A percentile compares a stretch with the other conserved stretches of the same genome.
Evolutionary conservation across 208 protist genomes (phyloP).

Genomic region (Leptomonas seymouri): DNA sequence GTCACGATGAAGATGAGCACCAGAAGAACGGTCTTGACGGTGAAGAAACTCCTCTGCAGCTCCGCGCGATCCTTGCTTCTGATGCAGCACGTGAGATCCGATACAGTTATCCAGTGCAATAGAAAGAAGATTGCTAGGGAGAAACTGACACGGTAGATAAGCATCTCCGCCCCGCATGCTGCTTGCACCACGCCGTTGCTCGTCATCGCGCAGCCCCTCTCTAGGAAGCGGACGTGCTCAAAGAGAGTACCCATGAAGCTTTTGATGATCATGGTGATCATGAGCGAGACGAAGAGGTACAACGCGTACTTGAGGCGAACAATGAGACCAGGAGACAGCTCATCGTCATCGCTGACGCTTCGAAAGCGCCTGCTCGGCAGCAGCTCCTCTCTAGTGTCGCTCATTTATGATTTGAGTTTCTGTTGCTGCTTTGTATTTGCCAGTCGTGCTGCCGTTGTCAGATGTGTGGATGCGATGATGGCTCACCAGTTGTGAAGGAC

Average conservation of each 20-base stretch:
- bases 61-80: slow-evolving; percentile 63
- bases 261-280: slow-evolving; percentile 65
- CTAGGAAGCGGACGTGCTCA: slow-evolving; percentile 52
- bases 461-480: too few relatives aligned
- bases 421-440: not conserved
- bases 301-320: slow-evolving; percentile 79
- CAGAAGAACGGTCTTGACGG: slow-evolving; percentile 73
- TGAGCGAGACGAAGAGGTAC: slow-evolving; percentile 80
- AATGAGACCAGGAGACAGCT: slow-evolving; percentile 60
- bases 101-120: slow-evolving; percentile 83
- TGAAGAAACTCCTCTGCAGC: slow-evolving; percentile 85
- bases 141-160: slow-evolving; percentile 90
- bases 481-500: too few relatives aligned
- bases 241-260: slow-evolving; percentile 58
- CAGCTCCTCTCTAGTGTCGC: slow-evolving; percentile 16
- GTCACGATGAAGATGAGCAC: slow-evolving; percentile 64
- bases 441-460: too few relatives aligned
- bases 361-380: slow-evolving; percentile 20
- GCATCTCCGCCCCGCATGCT: slow-evolving; percentile 71
- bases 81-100: slow-evolving; percentile 89
- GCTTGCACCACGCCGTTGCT: slow-evolving; percentile 29
- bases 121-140: slow-evolving; percentile 81
- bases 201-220: slow-evolving; percentile 57
- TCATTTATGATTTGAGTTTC: slow-evolving; percentile 6
- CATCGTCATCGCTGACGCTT: slow-evolving; percentile 35